Conservation (phyloP, 2,329 filamentous ascomycete species). For the Talaromyces rugulosus region DNA sequence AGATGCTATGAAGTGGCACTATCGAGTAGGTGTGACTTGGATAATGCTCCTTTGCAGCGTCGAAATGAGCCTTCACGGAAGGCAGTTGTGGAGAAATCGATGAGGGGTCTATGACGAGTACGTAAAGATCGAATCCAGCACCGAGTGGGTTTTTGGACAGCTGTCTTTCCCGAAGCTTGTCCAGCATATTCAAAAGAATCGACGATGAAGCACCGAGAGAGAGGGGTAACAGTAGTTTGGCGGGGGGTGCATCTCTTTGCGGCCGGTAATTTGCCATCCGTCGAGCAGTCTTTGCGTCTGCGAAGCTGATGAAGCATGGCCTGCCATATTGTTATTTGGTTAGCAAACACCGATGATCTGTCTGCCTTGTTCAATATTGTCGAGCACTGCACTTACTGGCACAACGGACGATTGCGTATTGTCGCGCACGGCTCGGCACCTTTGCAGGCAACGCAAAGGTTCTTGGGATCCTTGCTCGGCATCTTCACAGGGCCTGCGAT, state of each 20-base stretch:
- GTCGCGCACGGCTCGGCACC: constrained; percentile 47
- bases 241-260: constrained; percentile 31
- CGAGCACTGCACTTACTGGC: constrained; percentile 44
- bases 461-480: constrained; percentile 25
- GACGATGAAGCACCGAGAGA: constrained; percentile 81
- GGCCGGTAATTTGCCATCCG: constrained; percentile 66
- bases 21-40: constrained; percentile 61
- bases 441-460: constrained; percentile 56
- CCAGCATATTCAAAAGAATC: constrained; percentile 70
- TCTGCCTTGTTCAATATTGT: neutral
- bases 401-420: constrained; percentile 58
- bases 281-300: constrained; percentile 74
- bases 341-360: neutral
- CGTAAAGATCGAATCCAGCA: constrained; percentile 61
- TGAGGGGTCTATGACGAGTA: constrained; percentile 40
- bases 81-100: constrained; percentile 20
- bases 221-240: constrained; percentile 68
- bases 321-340: constrained; percentile 36
- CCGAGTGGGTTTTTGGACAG: constrained; percentile 57
- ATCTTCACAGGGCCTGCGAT: constrained; percentile 15
- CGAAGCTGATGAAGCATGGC: constrained; percentile 72
- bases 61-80: constrained; percentile 30
- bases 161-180: constrained; percentile 64
- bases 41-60: constrained; percentile 55
- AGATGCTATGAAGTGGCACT: constrained; percentile 61